These are phyloP conservation scores for Tetrastigma voinierianum DNA, from an alignment of 164 flowering plant genomes.

Conservation along the genomic window DNA sequence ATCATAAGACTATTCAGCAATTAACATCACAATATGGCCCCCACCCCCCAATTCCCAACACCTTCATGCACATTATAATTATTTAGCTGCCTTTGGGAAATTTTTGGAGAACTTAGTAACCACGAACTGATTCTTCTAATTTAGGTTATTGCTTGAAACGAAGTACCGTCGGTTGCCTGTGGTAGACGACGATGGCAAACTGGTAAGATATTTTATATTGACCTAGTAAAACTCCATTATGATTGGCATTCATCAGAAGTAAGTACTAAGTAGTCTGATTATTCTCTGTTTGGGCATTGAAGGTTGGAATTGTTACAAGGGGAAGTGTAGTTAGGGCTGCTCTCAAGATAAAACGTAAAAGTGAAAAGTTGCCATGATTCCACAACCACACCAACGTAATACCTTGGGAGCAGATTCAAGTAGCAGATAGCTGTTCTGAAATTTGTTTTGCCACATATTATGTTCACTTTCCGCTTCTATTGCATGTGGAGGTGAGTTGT, in stretches of 20 bases:
- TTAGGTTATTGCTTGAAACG: constrained; percentile 59
- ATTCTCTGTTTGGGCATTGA: not conserved
- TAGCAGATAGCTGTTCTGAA: no score
- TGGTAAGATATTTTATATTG: constrained; percentile 31
- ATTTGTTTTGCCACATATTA: not conserved
- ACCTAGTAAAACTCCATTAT: not conserved
- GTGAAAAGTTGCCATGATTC: constrained; percentile 14
- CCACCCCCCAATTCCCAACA: no score
- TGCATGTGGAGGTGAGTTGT: not conserved
- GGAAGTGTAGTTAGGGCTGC: constrained; percentile 65
- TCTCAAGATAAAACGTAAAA: constrained; percentile 40
- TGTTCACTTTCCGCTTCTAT: not conserved
- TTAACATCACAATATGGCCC: no score
- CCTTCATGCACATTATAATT: no score
- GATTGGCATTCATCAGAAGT: not conserved
- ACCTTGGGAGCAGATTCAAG: not conserved
- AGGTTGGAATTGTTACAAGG: constrained; percentile 62
- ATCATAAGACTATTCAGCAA: no score
- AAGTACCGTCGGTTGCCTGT: constrained; percentile 58
- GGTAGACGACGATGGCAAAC: constrained; percentile 50
- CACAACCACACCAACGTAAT: not conserved
- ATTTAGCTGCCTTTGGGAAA: no score
- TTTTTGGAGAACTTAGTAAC: not conserved
- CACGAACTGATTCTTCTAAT: not conserved
- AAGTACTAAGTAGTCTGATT: not conserved